Evolutionary conservation across 2,329 filamentous ascomycete species (phyloP).

Genomic region (Aspergillus intermedius): DNA sequence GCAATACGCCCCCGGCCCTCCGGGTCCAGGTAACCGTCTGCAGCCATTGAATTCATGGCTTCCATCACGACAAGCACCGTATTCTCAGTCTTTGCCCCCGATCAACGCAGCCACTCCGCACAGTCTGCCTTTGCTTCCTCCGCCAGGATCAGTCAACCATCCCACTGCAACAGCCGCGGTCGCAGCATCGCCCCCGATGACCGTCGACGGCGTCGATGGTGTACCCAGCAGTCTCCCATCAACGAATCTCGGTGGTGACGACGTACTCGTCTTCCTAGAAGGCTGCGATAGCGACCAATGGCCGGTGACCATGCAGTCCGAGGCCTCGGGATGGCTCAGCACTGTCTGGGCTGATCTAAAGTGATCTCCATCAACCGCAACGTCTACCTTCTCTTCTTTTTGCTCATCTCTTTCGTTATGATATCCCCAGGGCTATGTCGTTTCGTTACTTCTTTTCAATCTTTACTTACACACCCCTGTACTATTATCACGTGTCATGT

Average conservation of each 20-base stretch:
- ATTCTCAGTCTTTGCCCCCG: slow-evolving; percentile 33
- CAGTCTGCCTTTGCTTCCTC: slow-evolving; percentile 29
- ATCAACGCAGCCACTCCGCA: slow-evolving; percentile 30
- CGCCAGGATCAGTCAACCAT: slow-evolving; percentile 25
- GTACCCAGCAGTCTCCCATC: slow-evolving; percentile 20
- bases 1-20: slow-evolving; percentile 19
- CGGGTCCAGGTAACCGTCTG: slow-evolving; percentile 24
- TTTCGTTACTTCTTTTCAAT: no score
- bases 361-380: slow-evolving; percentile 6
- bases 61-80: slow-evolving; percentile 25
- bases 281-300: slow-evolving; percentile 28
- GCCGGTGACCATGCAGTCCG: slow-evolving; percentile 20
- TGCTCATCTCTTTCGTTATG: not conserved
- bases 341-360: slow-evolving; percentile 29
- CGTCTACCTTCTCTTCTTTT: not conserved
- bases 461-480: slow-evolving; percentile 9
- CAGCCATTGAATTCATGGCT: slow-evolving; percentile 37
- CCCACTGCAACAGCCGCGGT: slow-evolving; percentile 3
- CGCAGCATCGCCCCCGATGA: slow-evolving; percentile 24
- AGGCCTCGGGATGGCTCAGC: slow-evolving; percentile 32
- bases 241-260: slow-evolving; percentile 32
- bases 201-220: slow-evolving; percentile 20
- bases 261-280: slow-evolving; percentile 32
- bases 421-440: no score
- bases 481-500: slow-evolving; percentile 24